A percentile compares a stretch with the other conserved stretches of the same genome.
Conservation (phyloP, 257 asterid genomes). For the Cruciata laevipes region DNA sequence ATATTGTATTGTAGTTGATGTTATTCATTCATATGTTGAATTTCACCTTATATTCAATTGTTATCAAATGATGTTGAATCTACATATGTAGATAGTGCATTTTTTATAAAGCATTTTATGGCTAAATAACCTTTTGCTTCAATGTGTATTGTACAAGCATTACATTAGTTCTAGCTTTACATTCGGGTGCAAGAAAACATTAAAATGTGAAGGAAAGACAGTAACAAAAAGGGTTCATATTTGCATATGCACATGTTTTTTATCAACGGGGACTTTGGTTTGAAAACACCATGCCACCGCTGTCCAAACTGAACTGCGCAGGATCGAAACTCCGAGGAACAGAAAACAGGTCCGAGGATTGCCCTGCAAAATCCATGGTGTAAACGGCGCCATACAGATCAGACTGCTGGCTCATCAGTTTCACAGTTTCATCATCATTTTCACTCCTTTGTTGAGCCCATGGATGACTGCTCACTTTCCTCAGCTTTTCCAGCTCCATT, state of each 20-base stretch:
- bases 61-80: too few species aligned
- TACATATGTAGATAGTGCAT: too few species aligned
- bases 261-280: conserved; percentile 2
- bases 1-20: too few species aligned
- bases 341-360: background rate
- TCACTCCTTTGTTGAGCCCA: conserved; percentile 7
- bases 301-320: background rate
- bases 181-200: too few species aligned
- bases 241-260: background rate
- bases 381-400: background rate
- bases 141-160: too few species aligned
- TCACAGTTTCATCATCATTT: background rate
- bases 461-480: conserved; percentile 10
- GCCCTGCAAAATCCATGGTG: background rate
- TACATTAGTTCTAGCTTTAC: too few species aligned
- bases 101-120: too few species aligned
- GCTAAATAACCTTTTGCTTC: too few species aligned
- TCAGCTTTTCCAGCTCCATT: conserved; percentile 29
- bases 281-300: background rate
- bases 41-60: too few species aligned
- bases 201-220: too few species aligned
- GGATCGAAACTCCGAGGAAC: background rate
- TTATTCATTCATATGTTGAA: too few species aligned
- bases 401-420: background rate
- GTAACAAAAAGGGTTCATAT: background rate